These are phyloP conservation scores for Tetratostichococcus sp. DNA, from an alignment of 139 green algal genomes.

Conservation along the genomic window DNA sequence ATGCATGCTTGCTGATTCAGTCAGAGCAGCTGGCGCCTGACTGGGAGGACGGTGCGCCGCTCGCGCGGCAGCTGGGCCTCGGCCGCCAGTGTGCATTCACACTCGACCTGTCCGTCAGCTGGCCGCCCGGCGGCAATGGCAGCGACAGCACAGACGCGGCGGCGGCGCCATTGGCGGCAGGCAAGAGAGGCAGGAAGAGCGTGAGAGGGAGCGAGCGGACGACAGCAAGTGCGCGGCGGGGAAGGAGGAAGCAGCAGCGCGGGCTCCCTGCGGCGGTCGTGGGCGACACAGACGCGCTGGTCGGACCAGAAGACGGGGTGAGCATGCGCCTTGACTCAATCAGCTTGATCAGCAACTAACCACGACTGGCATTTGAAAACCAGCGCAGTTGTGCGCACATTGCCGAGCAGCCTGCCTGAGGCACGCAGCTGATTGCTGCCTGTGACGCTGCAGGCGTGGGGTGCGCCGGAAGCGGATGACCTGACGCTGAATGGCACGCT, in stretches of 20 bases:
- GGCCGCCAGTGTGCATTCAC: conserved; percentile 22
- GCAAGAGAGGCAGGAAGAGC: too few species aligned
- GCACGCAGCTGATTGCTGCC: conserved; percentile 7
- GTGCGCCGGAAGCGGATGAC: not conserved
- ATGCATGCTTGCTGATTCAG: too few species aligned
- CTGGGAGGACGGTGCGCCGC: conserved; percentile 1
- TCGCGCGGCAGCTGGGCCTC: not conserved
- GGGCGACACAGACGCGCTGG: conserved; percentile 6
- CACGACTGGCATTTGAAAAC: too few species aligned
- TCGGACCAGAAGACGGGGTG: not conserved
- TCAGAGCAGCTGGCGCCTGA: not conserved
- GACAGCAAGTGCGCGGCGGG: too few species aligned
- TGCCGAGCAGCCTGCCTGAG: not conserved
- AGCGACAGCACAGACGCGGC: too few species aligned
- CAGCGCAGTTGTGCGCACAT: too few species aligned
- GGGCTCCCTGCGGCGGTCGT: not conserved
- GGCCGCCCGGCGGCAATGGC: not conserved
- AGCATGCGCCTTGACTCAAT: too few species aligned
- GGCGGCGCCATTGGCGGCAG: too few species aligned
- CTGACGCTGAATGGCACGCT: conserved; percentile 46
- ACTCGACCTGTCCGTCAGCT: conserved; percentile 19
- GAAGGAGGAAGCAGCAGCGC: too few species aligned
- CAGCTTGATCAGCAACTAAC: too few species aligned
- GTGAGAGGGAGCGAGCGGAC: too few species aligned
- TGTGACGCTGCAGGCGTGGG: not conserved